Conservation (phyloP, 768 basidiomycete genomes). For the Boletellus ananas region DNA sequence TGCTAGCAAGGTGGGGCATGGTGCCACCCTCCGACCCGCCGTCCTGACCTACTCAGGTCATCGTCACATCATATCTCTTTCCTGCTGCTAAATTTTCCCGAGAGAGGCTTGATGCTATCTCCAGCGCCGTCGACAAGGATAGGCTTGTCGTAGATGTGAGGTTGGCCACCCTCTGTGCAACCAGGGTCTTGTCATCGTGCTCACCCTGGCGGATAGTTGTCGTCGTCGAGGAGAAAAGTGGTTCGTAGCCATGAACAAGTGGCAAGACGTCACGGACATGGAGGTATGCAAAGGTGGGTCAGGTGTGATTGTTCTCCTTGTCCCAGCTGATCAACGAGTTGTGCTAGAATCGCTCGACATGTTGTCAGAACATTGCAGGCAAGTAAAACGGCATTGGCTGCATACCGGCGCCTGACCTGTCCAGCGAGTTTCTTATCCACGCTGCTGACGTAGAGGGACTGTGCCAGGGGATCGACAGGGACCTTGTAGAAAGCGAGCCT, state of each 20-base stretch:
- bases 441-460: slow-evolving; percentile 99
- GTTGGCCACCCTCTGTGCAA: slow-evolving; percentile 37
- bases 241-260: slow-evolving; percentile 98
- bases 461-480: slow-evolving; percentile 93
- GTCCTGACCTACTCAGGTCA: slow-evolving; percentile 56
- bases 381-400: slow-evolving; percentile 6
- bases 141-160: slow-evolving; percentile 91
- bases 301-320: not conserved
- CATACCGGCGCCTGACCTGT: slow-evolving; percentile 12
- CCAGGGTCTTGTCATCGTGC: not conserved
- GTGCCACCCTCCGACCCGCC: not conserved
- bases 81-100: slow-evolving; percentile 77
- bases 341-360: slow-evolving; percentile 70
- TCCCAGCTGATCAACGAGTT: not conserved
- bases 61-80: slow-evolving; percentile 97
- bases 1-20: slow-evolving; percentile 72
- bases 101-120: slow-evolving; percentile 62
- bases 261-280: slow-evolving; percentile 96
- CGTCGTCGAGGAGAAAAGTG: slow-evolving; percentile 71
- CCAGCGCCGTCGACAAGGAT: slow-evolving; percentile 71
- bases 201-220: slow-evolving; percentile 52
- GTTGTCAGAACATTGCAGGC: slow-evolving; percentile 82
- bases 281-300: slow-evolving; percentile 74
- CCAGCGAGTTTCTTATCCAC: slow-evolving; percentile 90
- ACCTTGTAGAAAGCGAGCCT: slow-evolving; percentile 70